Percentiles rank a stretch among this genome's conserved stretches.
phyloP scores from a whole-genome alignment of 2,329 filamentous ascomycete genomes.

The Ascomycota sp. region DNA sequence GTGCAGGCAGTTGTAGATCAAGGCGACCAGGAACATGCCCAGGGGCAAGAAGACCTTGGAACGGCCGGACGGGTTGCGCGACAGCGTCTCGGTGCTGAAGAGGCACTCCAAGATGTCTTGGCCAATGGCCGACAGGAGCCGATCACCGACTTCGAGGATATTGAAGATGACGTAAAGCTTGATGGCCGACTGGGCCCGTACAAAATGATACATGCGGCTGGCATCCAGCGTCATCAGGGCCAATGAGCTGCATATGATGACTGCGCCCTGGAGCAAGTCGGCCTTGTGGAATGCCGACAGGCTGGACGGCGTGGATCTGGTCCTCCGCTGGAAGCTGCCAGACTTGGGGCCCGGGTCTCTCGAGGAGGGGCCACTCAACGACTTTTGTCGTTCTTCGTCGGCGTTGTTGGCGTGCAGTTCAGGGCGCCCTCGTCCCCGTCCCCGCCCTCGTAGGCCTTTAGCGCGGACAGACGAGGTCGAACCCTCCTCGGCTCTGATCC shows the following conservation, averaged over 20 bases:
- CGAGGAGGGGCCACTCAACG: constrained; percentile 2
- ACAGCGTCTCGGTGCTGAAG: constrained; percentile 81
- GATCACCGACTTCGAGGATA: constrained; percentile 80
- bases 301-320: constrained; percentile 67
- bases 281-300: constrained; percentile 83
- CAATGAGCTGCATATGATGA: constrained; percentile 71
- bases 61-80: constrained; percentile 67
- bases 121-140: constrained; percentile 72
- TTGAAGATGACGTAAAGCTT: constrained; percentile 99
- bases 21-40: constrained; percentile 73
- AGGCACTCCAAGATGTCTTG: constrained; percentile 94
- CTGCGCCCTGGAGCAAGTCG: constrained; percentile 72
- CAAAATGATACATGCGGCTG: constrained; percentile 94
- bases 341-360: constrained; percentile 9
- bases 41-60: constrained; percentile 80
- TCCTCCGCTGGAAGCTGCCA: constrained; percentile 35
- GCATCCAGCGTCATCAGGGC: constrained; percentile 83
- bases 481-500: constrained; percentile 14
- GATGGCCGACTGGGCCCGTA: constrained; percentile 87
- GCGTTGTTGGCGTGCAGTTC: background rate
- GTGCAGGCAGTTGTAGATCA: constrained; percentile 76
- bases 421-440: background rate
- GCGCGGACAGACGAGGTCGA: constrained; percentile 3
- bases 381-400: constrained; percentile 3
- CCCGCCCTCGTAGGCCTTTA: background rate